These are phyloP conservation scores for Hypoxylon crocopeplum DNA, from an alignment of 495 filamentous ascomycete species.

Conservation along the genomic window DNA sequence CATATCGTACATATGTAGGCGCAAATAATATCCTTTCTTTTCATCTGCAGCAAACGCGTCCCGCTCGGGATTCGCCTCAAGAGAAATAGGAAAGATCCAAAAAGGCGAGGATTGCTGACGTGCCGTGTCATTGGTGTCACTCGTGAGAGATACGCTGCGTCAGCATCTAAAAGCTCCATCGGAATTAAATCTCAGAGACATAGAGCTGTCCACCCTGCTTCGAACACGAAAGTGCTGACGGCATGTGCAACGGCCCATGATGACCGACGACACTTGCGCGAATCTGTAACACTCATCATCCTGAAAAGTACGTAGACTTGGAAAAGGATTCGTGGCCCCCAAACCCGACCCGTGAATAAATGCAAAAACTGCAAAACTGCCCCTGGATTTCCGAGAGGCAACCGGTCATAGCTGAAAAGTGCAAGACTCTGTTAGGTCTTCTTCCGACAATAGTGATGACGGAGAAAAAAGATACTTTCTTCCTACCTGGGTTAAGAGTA, in stretches of 20 bases:
- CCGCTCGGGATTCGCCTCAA: constrained; percentile 13
- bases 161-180: constrained; percentile 12
- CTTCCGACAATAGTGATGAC: constrained; percentile 1
- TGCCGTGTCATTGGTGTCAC: constrained; percentile 21
- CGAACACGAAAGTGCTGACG: constrained; percentile 25
- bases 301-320: constrained; percentile 1
- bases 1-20: too few species aligned
- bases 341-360: not conserved
- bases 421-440: constrained; percentile 7
- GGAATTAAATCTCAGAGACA: not conserved
- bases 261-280: constrained; percentile 2
- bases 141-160: constrained; percentile 17
- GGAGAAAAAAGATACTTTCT: constrained; percentile 11
- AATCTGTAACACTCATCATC: constrained; percentile 19
- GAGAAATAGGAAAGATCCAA: not conserved
- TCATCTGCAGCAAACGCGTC: too few species aligned
- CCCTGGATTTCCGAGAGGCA: constrained; percentile 16
- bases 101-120: constrained; percentile 5
- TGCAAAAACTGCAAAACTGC: not conserved
- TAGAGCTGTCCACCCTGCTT: constrained; percentile 6
- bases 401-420: constrained; percentile 9
- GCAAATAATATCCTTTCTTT: too few species aligned
- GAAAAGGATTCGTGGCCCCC: constrained; percentile 24
- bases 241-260: constrained; percentile 21
- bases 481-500: constrained; percentile 10